A percentile compares a stretch with the other conserved stretches of the same genome.
Evolutionary conservation across 2,329 filamentous ascomycete species (phyloP).

Genomic region (Penicillium sclerotigenum): DNA sequence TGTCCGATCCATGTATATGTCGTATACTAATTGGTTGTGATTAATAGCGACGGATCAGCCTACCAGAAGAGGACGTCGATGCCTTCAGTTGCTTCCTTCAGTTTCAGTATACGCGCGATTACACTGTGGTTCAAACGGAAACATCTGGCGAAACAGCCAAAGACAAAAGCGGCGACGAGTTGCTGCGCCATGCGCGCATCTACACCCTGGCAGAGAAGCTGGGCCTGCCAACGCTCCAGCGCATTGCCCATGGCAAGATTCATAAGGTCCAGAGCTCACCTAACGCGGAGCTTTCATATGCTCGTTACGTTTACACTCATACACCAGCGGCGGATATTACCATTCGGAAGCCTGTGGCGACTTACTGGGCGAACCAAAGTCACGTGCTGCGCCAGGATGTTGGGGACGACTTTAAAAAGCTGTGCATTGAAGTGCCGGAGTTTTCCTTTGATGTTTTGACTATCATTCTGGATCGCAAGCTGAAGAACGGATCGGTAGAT

Average conservation of each 20-base stretch:
- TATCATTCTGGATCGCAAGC: slow-evolving; percentile 45
- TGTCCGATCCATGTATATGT: too few species aligned
- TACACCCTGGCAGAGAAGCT: slow-evolving; percentile 86
- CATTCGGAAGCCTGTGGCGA: slow-evolving; percentile 79
- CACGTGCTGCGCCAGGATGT: slow-evolving; percentile 82
- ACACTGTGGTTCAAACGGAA: slow-evolving; percentile 66
- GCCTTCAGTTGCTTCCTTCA: slow-evolving; percentile 77
- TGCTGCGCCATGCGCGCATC: slow-evolving; percentile 83
- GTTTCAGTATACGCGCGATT: slow-evolving; percentile 80
- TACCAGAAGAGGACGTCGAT: slow-evolving; percentile 65
- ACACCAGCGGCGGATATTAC: slow-evolving; percentile 65
- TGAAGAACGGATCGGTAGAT: slow-evolving; percentile 40
- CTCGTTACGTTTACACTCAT: slow-evolving; percentile 82
- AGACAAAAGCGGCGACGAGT: slow-evolving; percentile 75
- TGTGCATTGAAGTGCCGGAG: slow-evolving; percentile 86
- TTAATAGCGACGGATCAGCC: slow-evolving; percentile 63
- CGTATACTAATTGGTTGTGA: background rate
- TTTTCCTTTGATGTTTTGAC: slow-evolving; percentile 91
- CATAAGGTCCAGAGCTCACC: slow-evolving; percentile 86
- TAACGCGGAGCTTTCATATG: slow-evolving; percentile 86
- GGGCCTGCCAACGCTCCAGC: slow-evolving; percentile 64
- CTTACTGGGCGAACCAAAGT: slow-evolving; percentile 79
- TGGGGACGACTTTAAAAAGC: slow-evolving; percentile 75
- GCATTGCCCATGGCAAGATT: slow-evolving; percentile 81
- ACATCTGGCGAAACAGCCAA: slow-evolving; percentile 61